Conservation (phyloP, 768 basidiomycete species). For the Obba rivulosa region DNA sequence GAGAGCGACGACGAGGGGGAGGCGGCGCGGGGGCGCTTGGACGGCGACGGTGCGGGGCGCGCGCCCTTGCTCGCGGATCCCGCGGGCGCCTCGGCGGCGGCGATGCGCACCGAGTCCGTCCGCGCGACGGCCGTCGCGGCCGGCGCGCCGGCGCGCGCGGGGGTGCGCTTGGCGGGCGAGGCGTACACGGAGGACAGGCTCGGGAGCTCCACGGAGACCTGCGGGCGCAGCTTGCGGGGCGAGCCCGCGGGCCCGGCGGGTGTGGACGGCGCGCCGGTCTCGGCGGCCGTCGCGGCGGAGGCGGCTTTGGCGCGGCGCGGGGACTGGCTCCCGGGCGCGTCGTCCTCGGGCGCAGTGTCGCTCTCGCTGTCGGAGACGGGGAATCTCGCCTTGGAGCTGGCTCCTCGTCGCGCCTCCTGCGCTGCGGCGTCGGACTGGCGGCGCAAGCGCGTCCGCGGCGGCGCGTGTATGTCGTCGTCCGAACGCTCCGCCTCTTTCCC, state of each 20-base stretch:
- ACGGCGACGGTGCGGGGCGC: background rate
- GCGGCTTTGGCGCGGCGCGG: no score
- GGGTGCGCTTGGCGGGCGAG: constrained; percentile 7
- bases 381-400: no score
- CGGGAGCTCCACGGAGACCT: constrained; percentile 12
- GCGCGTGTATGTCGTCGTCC: constrained; percentile 9
- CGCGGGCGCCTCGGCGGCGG: constrained; percentile 21
- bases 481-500: constrained; percentile 3
- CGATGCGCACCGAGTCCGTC: constrained; percentile 16
- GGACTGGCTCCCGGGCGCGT: background rate
- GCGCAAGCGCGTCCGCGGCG: constrained; percentile 4
- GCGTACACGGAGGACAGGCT: constrained; percentile 8
- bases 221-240: background rate
- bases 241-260: background rate
- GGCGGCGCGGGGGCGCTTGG: constrained; percentile 2
- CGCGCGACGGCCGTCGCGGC: constrained; percentile 8
- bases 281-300: background rate
- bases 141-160: background rate
- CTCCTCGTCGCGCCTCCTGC: no score
- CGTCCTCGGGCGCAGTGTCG: background rate
- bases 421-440: background rate
- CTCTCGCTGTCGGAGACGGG: background rate
- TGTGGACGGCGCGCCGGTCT: background rate
- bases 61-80: constrained; percentile 14
- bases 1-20: background rate